phyloP scores from a whole-genome alignment of 2,329 filamentous ascomycete genomes.

The Neonectria coccinea region DNA sequence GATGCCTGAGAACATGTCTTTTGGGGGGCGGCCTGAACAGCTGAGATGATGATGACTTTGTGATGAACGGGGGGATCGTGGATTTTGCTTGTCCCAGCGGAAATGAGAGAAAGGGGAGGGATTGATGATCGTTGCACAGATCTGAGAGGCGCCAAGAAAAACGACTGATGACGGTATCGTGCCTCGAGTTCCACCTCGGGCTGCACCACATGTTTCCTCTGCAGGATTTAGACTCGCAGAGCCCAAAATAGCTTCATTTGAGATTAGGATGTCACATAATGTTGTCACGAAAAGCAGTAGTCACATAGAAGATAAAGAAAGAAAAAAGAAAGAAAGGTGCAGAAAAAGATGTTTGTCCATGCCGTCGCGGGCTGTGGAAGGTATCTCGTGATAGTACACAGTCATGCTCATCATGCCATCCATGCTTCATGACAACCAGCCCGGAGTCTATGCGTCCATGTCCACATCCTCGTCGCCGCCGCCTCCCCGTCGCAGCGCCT shows the following conservation, averaged over 20 bases:
- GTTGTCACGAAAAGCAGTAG: not conserved
- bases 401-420: constrained; percentile 16
- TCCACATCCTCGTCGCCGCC: constrained; percentile 54
- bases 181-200: not conserved
- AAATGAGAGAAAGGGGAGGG: not conserved
- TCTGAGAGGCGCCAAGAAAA: not conserved
- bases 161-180: not conserved
- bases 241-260: not conserved
- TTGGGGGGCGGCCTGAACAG: not conserved
- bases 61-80: not conserved
- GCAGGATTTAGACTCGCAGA: not conserved
- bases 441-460: constrained; percentile 50
- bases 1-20: not conserved
- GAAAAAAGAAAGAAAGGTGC: not conserved
- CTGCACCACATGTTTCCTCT: no score
- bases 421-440: constrained; percentile 14
- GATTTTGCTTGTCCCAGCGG: not conserved
- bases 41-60: not conserved
- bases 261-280: not conserved
- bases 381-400: constrained; percentile 22
- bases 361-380: constrained; percentile 10
- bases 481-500: constrained; percentile 46
- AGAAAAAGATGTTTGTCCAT: constrained; percentile 2
- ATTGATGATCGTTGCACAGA: not conserved
- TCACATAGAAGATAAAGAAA: not conserved